phyloP scores from a whole-genome alignment of 2,329 filamentous ascomycete genomes.

The Cladophialophora yegresii region DNA sequence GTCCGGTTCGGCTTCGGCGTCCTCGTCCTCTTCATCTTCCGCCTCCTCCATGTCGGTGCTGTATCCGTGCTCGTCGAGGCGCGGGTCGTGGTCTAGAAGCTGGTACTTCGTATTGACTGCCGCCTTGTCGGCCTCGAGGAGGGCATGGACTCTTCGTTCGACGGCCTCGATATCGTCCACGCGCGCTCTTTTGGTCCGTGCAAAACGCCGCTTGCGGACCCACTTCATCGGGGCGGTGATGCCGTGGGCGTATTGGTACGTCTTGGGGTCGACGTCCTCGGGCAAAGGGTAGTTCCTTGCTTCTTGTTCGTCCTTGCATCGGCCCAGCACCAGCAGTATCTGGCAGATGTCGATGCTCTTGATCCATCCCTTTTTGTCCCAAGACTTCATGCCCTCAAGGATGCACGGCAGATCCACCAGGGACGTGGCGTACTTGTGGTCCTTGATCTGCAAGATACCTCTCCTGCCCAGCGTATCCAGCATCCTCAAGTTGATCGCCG shows the following conservation, averaged over 20 bases:
- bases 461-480: constrained; percentile 68
- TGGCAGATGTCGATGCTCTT: constrained; percentile 87
- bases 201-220: constrained; percentile 76
- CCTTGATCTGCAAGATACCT: constrained; percentile 70
- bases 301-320: constrained; percentile 66
- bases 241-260: constrained; percentile 78
- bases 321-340: constrained; percentile 78
- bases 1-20: constrained; percentile 40
- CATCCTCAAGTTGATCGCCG: constrained; percentile 79
- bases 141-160: constrained; percentile 73
- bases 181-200: constrained; percentile 69
- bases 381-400: constrained; percentile 88
- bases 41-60: constrained; percentile 53
- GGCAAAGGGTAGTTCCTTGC: constrained; percentile 69
- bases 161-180: constrained; percentile 83
- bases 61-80: constrained; percentile 45
- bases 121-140: constrained; percentile 69
- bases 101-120: constrained; percentile 64
- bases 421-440: constrained; percentile 71
- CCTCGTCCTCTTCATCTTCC: constrained; percentile 44
- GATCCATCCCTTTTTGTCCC: constrained; percentile 84
- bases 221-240: constrained; percentile 86
- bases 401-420: constrained; percentile 84
- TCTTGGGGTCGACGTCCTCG: constrained; percentile 66
- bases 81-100: constrained; percentile 58